Base-by-base conservation (phyloP, 495 filamentous ascomycete species). In the Trichoderma orchidacearum region DNA sequence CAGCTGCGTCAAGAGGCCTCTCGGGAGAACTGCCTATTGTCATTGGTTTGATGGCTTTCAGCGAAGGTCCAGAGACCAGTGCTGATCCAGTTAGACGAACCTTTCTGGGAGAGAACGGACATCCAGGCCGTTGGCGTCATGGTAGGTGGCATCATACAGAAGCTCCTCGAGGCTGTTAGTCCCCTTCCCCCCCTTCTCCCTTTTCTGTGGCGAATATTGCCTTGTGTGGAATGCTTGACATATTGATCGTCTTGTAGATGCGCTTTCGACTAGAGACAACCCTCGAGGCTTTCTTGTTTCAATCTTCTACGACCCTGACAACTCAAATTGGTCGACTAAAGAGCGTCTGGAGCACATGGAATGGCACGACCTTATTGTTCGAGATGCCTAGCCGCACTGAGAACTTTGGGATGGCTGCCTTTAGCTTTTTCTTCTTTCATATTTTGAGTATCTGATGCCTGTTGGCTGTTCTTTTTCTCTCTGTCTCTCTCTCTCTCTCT, bases 41-140 rank as follows among this genome's bases (percentile, higher is more conserved):
- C 29, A 30, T 70, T 12, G 64, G 60, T 29, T 38, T 66, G 51
- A 69, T 67, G 67, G 63, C 62, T 0, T 63, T 72, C 17, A 29
- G 59, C 13, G 41, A 59, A 17, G 30, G 8, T 3, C 34, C 15
- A 17, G 35, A 36, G 60, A 66, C 23, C 25, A 13, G 34, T 2
- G 41, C n/a, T 0, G 56, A 56, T 13, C 5, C 38, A 1, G 60
- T 60, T 6, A 62, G 50, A 15, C 23, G 58, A 0, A 61, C 66
- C 1, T 70, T 70, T 30, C 38, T 56, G n/a, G 55, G 38, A 18
- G 30, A 30, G 15, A 29, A n/a, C 29, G 21, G 3, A 25, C 8
- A 34, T 45, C n/a, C 15, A 3, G 50, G 27, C 15, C 32, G 9
- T 7, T 68, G 67, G 67, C 38, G 55, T 1, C 4, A 29, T 6